Conservation (phyloP, 83 land plant species). For the Larix sibirica region DNA sequence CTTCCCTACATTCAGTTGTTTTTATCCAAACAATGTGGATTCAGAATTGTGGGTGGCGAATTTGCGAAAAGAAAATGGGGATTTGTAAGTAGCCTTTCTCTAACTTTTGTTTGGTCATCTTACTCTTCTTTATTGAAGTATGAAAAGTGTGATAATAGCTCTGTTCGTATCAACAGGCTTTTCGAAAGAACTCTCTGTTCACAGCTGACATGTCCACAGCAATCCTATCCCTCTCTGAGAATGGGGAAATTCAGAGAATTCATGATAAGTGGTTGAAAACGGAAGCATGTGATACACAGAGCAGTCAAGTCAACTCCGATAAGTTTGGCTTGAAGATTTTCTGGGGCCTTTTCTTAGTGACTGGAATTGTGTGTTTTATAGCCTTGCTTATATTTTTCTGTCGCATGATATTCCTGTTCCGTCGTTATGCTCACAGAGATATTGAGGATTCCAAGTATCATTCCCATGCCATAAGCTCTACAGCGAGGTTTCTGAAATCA, state of each 20-base stretch:
- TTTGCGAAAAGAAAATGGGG: slow-evolving; percentile 93
- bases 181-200: slow-evolving; percentile 51
- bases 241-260: slow-evolving; percentile 59
- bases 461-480: not conserved
- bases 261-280: slow-evolving; percentile 51
- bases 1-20: slow-evolving; percentile 65
- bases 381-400: not conserved
- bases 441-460: not conserved
- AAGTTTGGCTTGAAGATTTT: slow-evolving; percentile 33
- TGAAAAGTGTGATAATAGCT: not conserved
- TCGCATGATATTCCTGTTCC: slow-evolving; percentile 23
- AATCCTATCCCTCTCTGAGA: slow-evolving; percentile 50
- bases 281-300: slow-evolving; percentile 31
- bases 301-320: slow-evolving; percentile 11
- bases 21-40: slow-evolving; percentile 24
- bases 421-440: not conserved
- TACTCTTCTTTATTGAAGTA: not conserved
- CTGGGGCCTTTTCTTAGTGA: not conserved
- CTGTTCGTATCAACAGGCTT: slow-evolving; percentile 19
- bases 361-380: slow-evolving; percentile 17
- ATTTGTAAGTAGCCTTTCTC: slow-evolving; percentile 60
- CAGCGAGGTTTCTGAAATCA: slow-evolving; percentile 22
- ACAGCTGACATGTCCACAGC: slow-evolving; percentile 61
- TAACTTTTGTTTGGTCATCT: not conserved
- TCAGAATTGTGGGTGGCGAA: not conserved